These are phyloP conservation scores for Ulmus americana DNA, from an alignment of 331 rosid species.

Conservation along the genomic window DNA sequence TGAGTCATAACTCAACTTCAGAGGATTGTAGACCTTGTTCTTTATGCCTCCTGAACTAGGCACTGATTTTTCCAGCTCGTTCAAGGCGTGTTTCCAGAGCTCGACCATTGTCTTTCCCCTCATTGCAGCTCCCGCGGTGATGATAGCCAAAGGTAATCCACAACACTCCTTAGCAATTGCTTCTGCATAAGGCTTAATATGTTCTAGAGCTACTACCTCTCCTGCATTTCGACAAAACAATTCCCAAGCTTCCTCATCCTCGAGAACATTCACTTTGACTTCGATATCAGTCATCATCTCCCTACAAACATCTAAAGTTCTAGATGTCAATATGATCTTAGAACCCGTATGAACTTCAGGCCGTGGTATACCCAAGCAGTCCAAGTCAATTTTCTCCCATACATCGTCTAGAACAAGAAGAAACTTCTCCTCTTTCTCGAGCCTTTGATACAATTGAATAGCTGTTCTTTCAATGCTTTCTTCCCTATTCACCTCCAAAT, in stretches of 20 bases:
- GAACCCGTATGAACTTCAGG: neutral
- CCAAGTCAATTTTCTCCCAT: slow-evolving; percentile 16
- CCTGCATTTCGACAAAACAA: slow-evolving; percentile 18
- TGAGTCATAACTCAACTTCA: slow-evolving; percentile 18
- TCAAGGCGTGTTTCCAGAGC: slow-evolving; percentile 24
- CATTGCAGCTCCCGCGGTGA: slow-evolving; percentile 17
- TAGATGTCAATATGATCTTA: slow-evolving; percentile 15
- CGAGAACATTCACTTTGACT: slow-evolving; percentile 5
- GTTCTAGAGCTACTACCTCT: neutral
- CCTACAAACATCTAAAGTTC: slow-evolving; percentile 10
- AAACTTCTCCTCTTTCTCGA: slow-evolving; percentile 13
- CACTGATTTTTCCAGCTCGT: slow-evolving; percentile 17
- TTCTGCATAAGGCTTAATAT: neutral
- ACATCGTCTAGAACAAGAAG: slow-evolving; percentile 19
- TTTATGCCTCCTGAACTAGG: slow-evolving; percentile 16
- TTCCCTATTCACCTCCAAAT: slow-evolving; percentile 11
- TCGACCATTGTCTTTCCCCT: slow-evolving; percentile 11
- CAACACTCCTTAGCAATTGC: slow-evolving; percentile 12
- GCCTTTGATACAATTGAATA: neutral
- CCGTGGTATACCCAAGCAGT: slow-evolving; percentile 1
- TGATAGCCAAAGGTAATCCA: slow-evolving; percentile 19
- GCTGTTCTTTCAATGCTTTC: slow-evolving; percentile 8
- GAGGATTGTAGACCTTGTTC: slow-evolving; percentile 1
- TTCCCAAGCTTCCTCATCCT: slow-evolving; percentile 12
- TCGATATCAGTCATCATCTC: slow-evolving; percentile 9